Base-by-base conservation (phyloP, 1,139 yeast species). In the Zygoascus meyerae region DNA sequence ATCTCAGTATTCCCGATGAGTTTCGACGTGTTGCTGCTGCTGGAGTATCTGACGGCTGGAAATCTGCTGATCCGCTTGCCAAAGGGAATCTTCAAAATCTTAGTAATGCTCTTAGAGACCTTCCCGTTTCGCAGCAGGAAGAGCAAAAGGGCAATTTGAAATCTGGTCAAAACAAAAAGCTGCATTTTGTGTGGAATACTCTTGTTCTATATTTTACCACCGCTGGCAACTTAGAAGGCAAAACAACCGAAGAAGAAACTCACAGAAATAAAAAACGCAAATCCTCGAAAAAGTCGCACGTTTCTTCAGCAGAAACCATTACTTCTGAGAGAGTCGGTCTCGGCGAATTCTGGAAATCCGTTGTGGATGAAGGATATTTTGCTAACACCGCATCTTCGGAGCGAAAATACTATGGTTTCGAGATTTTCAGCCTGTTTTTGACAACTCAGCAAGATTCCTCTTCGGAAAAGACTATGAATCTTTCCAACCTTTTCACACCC, bases 111-210 rank as follows among this genome's bases (percentile, higher is more conserved):
- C 69, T 90, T 53, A 79, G 81, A 55, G 95, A 79, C 16, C 74
- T 74, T 12, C 75, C 70, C 2, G 69, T 69, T 8, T 65, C 64
- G 2, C 70, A 66, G 62, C 34, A 34, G 15, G 21, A 33, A n/a
- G 45, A 63, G 5, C 68, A 60, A 1, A 67, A 64, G n/a, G 67
- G 63, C 7, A 59, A 64, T 12, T 58, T 58, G 30, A 40, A 47
- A 14, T 8, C 38, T 2, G 31, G 34, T n/a, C 44, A 48, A 12
- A 42, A 52, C 21, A 59, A 50, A 42, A 55, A 57, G 45, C 65
- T 87, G 34, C 95, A 89, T 58, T 85, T 82, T 65, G 95, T 85
- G 1, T 92, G 97, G 97, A 75, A 72, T 29, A 68, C 79, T n/a
- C 62, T 90, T 2, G 61, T 84, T 7, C 63, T 65, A 4, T 72